Conservation (phyloP, 108 stramenopile species). For the Cyclostephanos tholiformis region DNA sequence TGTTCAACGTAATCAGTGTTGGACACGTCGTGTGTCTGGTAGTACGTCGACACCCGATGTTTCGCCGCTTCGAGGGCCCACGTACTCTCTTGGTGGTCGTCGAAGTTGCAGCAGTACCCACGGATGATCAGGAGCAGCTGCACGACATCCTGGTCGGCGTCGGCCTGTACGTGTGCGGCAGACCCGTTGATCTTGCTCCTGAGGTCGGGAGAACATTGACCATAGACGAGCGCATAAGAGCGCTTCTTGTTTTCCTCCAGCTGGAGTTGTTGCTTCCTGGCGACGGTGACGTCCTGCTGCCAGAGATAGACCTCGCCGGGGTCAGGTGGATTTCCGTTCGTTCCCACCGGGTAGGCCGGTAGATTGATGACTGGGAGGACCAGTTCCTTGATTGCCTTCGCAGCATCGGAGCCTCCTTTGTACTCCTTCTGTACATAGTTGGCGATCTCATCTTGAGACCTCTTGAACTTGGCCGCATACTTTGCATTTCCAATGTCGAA, state of each 20-base stretch:
- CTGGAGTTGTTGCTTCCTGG: background rate
- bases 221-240: background rate
- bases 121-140: constrained; percentile 7
- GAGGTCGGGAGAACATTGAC: background rate
- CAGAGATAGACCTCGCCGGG: background rate
- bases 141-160: constrained; percentile 5
- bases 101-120: constrained; percentile 10
- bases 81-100: constrained; percentile 9
- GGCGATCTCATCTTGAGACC: background rate
- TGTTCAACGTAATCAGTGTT: constrained; percentile 12
- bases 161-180: background rate
- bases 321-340: background rate
- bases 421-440: constrained; percentile 8
- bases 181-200: background rate
- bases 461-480: constrained; percentile 7
- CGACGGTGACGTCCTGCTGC: background rate
- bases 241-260: constrained; percentile 3
- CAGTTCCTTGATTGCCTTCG: constrained; percentile 2
- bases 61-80: constrained; percentile 9
- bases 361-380: background rate
- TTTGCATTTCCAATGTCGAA: background rate
- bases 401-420: background rate
- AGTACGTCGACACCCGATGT: background rate
- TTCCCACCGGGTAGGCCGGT: background rate
- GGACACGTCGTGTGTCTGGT: background rate